These are phyloP conservation scores for Aspergillus tanneri DNA, from an alignment of 2,329 filamentous ascomycete species.

Conservation along the genomic window DNA sequence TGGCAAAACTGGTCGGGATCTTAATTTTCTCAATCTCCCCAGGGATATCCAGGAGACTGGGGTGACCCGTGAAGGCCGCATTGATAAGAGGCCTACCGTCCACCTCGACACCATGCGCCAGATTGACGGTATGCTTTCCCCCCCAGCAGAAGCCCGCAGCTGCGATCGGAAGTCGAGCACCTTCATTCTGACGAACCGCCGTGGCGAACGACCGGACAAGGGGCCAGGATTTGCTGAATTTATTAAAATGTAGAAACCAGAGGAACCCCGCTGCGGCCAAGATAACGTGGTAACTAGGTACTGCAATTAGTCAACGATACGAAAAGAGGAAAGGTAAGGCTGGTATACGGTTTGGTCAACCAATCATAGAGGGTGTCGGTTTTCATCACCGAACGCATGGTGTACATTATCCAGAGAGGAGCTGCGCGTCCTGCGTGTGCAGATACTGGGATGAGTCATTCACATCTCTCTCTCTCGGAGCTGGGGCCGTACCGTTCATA, in stretches of 20 bases:
- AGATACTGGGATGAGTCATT: neutral
- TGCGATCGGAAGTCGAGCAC: constrained; percentile 46
- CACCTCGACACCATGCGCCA: constrained; percentile 42
- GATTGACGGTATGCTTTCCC: constrained; percentile 54
- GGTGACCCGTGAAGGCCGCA: constrained; percentile 55
- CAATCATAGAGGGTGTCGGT: constrained; percentile 11
- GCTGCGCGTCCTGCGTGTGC: constrained; percentile 15
- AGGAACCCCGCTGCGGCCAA: constrained; percentile 12
- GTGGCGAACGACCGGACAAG: constrained; percentile 41
- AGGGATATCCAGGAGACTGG: constrained; percentile 50
- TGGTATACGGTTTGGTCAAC: constrained; percentile 24
- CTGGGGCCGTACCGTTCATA: constrained; percentile 45
- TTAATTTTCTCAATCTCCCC: constrained; percentile 43
- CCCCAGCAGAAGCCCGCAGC: constrained; percentile 65
- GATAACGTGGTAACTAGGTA: constrained; percentile 17
- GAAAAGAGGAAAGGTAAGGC: too few species aligned
- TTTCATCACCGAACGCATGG: constrained; percentile 10
- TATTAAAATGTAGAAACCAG: constrained; percentile 28
- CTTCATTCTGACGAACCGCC: constrained; percentile 33
- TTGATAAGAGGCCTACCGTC: constrained; percentile 46
- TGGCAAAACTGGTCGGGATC: constrained; percentile 24
- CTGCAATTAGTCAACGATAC: neutral
- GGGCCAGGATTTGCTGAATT: constrained; percentile 29
- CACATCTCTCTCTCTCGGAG: neutral
- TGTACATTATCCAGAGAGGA: constrained; percentile 13